phyloP scores from a whole-genome alignment of 768 basidiomycete species.

The Hygrocybe punicea region DNA sequence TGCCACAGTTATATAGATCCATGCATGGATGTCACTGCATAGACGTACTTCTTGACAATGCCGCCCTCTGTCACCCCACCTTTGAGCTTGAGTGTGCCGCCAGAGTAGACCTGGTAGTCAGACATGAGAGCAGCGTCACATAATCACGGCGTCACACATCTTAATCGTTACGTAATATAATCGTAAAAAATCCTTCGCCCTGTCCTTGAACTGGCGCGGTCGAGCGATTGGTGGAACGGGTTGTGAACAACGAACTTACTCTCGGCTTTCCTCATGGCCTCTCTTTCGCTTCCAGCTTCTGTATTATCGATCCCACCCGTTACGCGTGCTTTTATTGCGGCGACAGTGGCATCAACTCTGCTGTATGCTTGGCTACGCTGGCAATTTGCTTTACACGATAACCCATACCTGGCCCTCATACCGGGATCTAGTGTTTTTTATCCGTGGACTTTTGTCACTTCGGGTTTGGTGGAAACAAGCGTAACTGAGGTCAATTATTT shows the following conservation, averaged over 20 bases:
- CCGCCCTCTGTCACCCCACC: constrained; percentile 76
- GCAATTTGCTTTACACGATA: constrained; percentile 38
- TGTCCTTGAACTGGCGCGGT: too few species aligned
- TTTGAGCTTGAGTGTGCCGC: constrained; percentile 88
- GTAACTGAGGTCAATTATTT: constrained; percentile 74
- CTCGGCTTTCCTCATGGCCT: constrained; percentile 54
- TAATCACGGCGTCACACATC: constrained; percentile 5
- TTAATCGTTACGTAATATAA: constrained; percentile 2
- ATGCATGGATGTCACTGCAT: constrained; percentile 10
- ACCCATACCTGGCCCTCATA: constrained; percentile 71
- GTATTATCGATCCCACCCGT: constrained; percentile 67
- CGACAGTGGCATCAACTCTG: constrained; percentile 55
- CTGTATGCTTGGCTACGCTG: constrained; percentile 65
- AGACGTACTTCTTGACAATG: constrained; percentile 73
- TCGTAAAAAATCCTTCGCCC: constrained; percentile 11
- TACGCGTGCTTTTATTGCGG: constrained; percentile 67
- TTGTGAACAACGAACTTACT: not conserved
- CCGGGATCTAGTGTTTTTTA: constrained; percentile 79
- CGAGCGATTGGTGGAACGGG: too few species aligned
- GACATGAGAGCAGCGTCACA: constrained; percentile 51
- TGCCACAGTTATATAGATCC: constrained; percentile 9
- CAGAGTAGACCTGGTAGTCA: constrained; percentile 81
- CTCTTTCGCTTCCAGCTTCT: constrained; percentile 59
- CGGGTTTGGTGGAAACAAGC: constrained; percentile 80
- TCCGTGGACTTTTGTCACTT: constrained; percentile 93